Evolutionary conservation across 2,329 filamentous ascomycete species (phyloP).

Genomic region (Thermothelomyces thermophilus): DNA sequence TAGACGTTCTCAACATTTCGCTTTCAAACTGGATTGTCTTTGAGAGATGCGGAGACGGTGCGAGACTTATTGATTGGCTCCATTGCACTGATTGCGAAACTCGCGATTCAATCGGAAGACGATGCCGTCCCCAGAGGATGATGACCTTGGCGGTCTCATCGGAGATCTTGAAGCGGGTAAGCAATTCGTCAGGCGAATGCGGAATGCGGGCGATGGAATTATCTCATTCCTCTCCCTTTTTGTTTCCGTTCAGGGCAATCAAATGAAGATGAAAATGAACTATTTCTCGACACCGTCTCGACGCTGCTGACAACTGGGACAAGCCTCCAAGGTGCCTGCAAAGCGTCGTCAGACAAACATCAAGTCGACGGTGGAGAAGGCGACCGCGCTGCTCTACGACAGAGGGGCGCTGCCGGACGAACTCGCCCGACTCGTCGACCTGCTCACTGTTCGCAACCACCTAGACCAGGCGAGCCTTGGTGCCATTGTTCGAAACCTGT

Average conservation of each 20-base stretch:
- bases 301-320: constrained; percentile 12
- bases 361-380: constrained; percentile 56
- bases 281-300: too few species aligned
- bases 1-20: too few species aligned
- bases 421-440: constrained; percentile 57
- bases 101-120: background rate
- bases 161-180: constrained; percentile 23
- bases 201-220: too few species aligned
- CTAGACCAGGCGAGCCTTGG: constrained; percentile 71
- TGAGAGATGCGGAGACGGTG: too few species aligned
- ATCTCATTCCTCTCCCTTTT: too few species aligned
- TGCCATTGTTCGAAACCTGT: constrained; percentile 65
- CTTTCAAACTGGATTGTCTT: too few species aligned
- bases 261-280: too few species aligned
- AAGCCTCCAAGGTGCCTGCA: constrained; percentile 55
- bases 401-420: constrained; percentile 57
- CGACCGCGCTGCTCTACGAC: constrained; percentile 59
- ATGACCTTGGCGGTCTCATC: constrained; percentile 19
- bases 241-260: background rate
- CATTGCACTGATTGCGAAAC: background rate
- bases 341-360: constrained; percentile 60
- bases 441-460: constrained; percentile 59
- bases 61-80: background rate
- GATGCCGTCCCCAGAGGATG: constrained; percentile 11
- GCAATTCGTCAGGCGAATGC: too few species aligned